These are phyloP conservation scores for Arthroderma sp. DNA, from an alignment of 2,329 filamentous ascomycete genomes.

Conservation along the genomic window DNA sequence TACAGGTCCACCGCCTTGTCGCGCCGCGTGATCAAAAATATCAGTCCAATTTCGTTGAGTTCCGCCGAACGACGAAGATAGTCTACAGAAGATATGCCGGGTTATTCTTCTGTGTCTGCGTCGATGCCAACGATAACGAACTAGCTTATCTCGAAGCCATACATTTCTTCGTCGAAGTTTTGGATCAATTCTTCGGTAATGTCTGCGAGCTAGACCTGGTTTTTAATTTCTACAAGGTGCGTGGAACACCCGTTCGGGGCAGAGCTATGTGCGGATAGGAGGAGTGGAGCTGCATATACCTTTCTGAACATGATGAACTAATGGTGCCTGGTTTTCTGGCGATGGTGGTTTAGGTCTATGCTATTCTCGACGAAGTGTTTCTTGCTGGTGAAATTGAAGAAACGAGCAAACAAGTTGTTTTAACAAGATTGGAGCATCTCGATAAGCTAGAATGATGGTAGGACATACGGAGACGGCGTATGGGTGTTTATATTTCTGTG, in stretches of 20 bases:
- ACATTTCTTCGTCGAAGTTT: slow-evolving; percentile 97
- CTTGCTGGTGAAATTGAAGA: slow-evolving; percentile 96
- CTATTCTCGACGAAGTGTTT: slow-evolving; percentile 96
- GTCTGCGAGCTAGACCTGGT: slow-evolving; percentile 93
- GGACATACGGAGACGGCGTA: neutral
- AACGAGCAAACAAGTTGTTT: slow-evolving; percentile 93
- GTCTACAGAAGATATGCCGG: slow-evolving; percentile 96
- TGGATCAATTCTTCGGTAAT: slow-evolving; percentile 98
- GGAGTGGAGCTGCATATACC: neutral
- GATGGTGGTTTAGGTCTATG: slow-evolving; percentile 57
- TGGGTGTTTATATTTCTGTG: slow-evolving; percentile 8
- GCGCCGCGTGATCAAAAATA: slow-evolving; percentile 98
- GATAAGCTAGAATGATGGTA: slow-evolving; percentile 73
- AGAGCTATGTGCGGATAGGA: neutral
- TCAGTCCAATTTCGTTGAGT: slow-evolving; percentile 98
- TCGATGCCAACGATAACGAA: slow-evolving; percentile 98
- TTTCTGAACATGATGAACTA: neutral
- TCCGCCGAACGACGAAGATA: slow-evolving; percentile 61
- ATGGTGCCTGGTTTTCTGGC: neutral
- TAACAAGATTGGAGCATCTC: slow-evolving; percentile 85
- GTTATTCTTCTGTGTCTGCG: slow-evolving; percentile 97
- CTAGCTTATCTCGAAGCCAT: slow-evolving; percentile 93
- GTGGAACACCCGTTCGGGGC: slow-evolving; percentile 11
- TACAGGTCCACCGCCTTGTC: slow-evolving; percentile 84
- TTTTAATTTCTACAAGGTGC: slow-evolving; percentile 57